Evolutionary conservation across 768 basidiomycete genomes (phyloP), one percentile per base, ranked within the genome.

Genomic region (Lentinula boryana): DNA sequence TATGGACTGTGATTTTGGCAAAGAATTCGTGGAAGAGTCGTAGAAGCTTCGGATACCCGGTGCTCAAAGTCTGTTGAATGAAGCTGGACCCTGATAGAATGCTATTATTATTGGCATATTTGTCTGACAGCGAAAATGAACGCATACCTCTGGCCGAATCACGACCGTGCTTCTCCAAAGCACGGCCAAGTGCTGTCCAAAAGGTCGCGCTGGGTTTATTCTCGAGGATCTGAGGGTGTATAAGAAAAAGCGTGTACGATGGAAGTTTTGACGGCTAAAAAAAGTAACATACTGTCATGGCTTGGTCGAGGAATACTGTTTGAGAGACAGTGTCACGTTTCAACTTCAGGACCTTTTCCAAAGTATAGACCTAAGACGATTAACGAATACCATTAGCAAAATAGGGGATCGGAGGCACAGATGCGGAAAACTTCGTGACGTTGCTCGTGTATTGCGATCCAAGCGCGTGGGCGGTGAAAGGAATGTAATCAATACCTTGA

Each of bases 21-120:
- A 99, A 99, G 75, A 99, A 97, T 43, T 95, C 94, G 59, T 99
- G 97, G 74, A 99, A 95, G 2, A 98, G 80, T 9, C 97, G 84
- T 8, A 99, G 71, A 2, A 99, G 78, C 53, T 84, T 84, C 3
- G 95, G 93, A 73, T 98, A 98, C 16, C 91, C 90, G 2, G 85
- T 78, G 65, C 88, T 87, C 43, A 99, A 75, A 4, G 92, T 91
- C 67, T 95, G 94, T 66, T 98, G 95, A 10, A 98, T 72, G 72
- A 98, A 98, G 0, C 85, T 82, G 0, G 96, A 98, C 16, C 81
- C 94, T 97, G 38, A 48, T 18, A 44, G 5, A 16, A 18, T 9
- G 27, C 27, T 27, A 5, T 38, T 43, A 23, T 36, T 3, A 40
- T 31, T 21, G 33, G 6, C 33, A 2, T 15, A 16, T 4, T 27